Base-by-base conservation (phyloP, 2,329 filamentous ascomycete genomes). In the Amphichorda felina region DNA sequence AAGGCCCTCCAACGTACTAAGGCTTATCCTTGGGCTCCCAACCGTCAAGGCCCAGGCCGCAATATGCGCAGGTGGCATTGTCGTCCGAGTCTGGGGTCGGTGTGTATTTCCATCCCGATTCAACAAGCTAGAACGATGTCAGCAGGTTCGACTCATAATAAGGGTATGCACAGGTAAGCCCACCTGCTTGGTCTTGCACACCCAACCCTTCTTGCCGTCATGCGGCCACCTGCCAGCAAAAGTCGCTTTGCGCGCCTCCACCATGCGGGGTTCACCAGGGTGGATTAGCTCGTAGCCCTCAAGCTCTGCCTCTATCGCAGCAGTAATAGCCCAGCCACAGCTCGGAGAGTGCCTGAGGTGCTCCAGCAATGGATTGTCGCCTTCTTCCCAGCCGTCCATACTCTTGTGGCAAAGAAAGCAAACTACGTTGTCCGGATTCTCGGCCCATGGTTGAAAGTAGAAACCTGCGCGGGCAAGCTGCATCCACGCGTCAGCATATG, bases 11-110 rank as follows among this genome's bases (percentile, higher is more conserved):
- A 40, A 59, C 81, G 59, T 56, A 87, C 78, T 82, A 73, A 41
- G 91, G 91, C 52, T 94, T 85, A 55, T 98, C 91, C 40, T 80
- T 79, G 2, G 82, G 80, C 52, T 96, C 91, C 91, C 93, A 98
- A 6, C 87, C 87, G 55, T 96, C 89, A 9, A 98, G 70, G 9
- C 82, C 86, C 13, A 96, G 62, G 38, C 82, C 76, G 61, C 91
- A 98, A 59, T 96, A 95, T 19, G 83, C 72, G 54, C 91, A 98
- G 9, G 82, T 91, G 8, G 85, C 84, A 61, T 89, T 84, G 55
- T 98, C 91, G 44, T 91, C 80, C 10, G 79, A 85, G 30, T 89
- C 86, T 30, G 74, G 62, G 5, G 76, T 84, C 0, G 91, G 88
- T 17, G 87, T 93, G 59, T 88, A 95, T 52, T 82, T 87, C 88